These are phyloP conservation scores for Scedosporium dehoogii DNA, from an alignment of 2,329 filamentous ascomycete genomes.

Conservation along the genomic window DNA sequence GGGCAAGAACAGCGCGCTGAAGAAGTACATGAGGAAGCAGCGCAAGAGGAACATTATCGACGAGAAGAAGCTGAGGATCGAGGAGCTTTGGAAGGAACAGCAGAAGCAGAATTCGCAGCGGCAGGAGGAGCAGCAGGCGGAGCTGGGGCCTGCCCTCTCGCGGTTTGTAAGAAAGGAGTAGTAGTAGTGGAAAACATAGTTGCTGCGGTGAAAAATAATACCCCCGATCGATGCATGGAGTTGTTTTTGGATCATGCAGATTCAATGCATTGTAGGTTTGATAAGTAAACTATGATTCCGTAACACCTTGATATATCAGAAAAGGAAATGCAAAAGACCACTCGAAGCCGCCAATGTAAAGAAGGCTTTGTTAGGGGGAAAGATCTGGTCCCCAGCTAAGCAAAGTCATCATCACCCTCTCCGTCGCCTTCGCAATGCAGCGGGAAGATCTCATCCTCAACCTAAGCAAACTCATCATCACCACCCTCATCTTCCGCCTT, in stretches of 20 bases:
- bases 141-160: constrained; percentile 76
- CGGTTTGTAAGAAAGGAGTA: constrained; percentile 70
- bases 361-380: neutral
- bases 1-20: constrained; percentile 80
- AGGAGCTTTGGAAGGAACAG: constrained; percentile 69
- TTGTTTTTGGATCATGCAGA: neutral
- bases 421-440: neutral
- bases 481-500: constrained; percentile 29
- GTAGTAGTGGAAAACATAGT: constrained; percentile 2
- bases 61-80: constrained; percentile 79
- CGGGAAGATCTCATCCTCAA: neutral
- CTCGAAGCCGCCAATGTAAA: neutral
- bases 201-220: constrained; percentile 1
- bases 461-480: constrained; percentile 13
- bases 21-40: constrained; percentile 86
- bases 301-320: neutral
- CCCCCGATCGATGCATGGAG: neutral
- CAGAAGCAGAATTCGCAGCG: constrained; percentile 56
- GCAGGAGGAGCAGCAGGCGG: constrained; percentile 53
- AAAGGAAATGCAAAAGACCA: neutral
- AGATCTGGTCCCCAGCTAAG: neutral
- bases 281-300: neutral
- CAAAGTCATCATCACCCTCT: neutral
- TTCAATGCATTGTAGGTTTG: neutral
- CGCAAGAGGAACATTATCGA: constrained; percentile 90